Percentiles rank a stretch among this genome's conserved stretches.
Conservation (phyloP, 495 filamentous ascomycete species). For the Tetracladium marchalianum region DNA sequence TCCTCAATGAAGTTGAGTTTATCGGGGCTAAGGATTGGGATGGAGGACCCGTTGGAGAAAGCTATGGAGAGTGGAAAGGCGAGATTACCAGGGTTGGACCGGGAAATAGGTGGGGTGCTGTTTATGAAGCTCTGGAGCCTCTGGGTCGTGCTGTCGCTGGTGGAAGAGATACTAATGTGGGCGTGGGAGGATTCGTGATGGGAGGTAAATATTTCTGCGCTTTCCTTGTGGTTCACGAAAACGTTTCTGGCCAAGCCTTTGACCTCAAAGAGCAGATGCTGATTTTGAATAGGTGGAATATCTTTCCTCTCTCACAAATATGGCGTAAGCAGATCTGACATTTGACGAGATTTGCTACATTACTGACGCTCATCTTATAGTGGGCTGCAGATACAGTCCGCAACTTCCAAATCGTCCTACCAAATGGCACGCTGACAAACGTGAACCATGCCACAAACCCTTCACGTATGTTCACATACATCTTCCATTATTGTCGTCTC, state of each 20-base stretch:
- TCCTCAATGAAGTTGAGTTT: slow-evolving; percentile 19
- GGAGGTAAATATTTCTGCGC: slow-evolving; percentile 32
- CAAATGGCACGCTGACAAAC: slow-evolving; percentile 34
- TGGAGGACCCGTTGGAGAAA: no score
- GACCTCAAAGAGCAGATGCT: no score
- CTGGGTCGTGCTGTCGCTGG: slow-evolving; percentile 33
- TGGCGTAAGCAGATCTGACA: slow-evolving; percentile 24
- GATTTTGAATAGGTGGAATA: slow-evolving; percentile 18
- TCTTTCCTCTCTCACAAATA: slow-evolving; percentile 30
- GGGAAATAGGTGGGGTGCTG: slow-evolving; percentile 33
- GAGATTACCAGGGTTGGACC: slow-evolving; percentile 20
- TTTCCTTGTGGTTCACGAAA: slow-evolving; percentile 12
- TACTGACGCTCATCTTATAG: neutral
- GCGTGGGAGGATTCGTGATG: slow-evolving; percentile 44
- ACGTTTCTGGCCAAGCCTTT: slow-evolving; percentile 14
- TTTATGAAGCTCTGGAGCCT: slow-evolving; percentile 32
- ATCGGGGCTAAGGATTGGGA: slow-evolving; percentile 16
- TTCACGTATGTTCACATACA: slow-evolving; percentile 18
- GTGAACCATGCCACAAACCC: slow-evolving; percentile 29
- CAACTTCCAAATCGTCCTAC: slow-evolving; percentile 36
- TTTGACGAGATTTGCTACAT: slow-evolving; percentile 36
- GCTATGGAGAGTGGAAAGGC: neutral
- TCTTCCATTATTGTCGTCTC: no score
- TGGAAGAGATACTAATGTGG: slow-evolving; percentile 39
- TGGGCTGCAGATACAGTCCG: slow-evolving; percentile 15